phyloP scores from a whole-genome alignment of 176 grass and related monocot species.

The Bothriochloa decipiens region DNA sequence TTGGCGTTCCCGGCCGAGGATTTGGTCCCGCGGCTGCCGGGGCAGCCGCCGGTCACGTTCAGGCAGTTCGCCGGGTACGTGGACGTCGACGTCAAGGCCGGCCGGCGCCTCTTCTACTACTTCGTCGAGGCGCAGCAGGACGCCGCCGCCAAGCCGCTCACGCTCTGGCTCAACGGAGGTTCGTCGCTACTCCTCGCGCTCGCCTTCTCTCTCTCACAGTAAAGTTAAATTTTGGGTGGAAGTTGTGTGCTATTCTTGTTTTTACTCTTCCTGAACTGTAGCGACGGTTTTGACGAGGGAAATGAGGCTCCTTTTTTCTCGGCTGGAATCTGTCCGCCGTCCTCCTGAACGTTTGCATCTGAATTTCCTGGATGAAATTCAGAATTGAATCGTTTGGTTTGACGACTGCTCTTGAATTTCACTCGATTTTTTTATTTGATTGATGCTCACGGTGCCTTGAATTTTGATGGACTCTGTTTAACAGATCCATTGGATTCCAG shows the following conservation, averaged over 20 bases:
- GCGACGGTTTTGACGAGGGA: background rate
- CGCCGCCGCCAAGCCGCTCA: constrained; percentile 75
- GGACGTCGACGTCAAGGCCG: constrained; percentile 67
- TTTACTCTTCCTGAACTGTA: background rate
- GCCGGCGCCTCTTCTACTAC: constrained; percentile 98
- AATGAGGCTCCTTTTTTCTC: background rate
- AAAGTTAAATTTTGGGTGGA: background rate
- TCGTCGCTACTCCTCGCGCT: background rate
- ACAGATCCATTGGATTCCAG: background rate
- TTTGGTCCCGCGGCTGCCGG: constrained; percentile 70
- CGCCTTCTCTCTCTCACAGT: background rate
- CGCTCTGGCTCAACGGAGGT: constrained; percentile 99
- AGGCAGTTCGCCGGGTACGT: constrained; percentile 94
- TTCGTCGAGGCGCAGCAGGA: constrained; percentile 71
- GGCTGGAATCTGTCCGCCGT: background rate
- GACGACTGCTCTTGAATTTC: background rate
- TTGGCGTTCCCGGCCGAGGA: constrained; percentile 66
- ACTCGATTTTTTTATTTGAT: background rate
- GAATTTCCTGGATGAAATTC: background rate
- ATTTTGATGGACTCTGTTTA: constrained; percentile 3
- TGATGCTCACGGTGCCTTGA: background rate
- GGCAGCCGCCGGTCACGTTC: constrained; percentile 71
- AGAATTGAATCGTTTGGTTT: background rate
- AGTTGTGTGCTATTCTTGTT: background rate
- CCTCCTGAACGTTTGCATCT: background rate